Evolutionary conservation across 1,139 yeast genomes (phyloP).

Genomic region (Geotrichum phurueaensis): DNA sequence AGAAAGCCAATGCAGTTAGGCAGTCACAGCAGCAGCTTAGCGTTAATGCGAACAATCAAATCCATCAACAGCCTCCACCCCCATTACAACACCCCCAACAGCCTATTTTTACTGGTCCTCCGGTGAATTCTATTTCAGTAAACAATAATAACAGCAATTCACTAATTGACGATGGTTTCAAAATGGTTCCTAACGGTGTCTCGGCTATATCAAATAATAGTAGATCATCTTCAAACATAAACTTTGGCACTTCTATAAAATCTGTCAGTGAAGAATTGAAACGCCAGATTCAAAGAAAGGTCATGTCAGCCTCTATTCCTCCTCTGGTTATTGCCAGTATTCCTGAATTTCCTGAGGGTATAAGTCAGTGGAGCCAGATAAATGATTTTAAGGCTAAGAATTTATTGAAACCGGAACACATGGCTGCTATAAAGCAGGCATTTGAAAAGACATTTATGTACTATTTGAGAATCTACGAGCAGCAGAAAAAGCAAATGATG

Average conservation of each 20-base stretch:
- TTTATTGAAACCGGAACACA: slow-evolving; percentile 52
- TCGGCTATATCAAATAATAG: not conserved
- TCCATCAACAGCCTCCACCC: slow-evolving; percentile 25
- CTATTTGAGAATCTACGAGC: slow-evolving; percentile 27
- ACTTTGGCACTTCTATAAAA: slow-evolving; percentile 17
- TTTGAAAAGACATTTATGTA: slow-evolving; percentile 33
- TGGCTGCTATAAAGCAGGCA: slow-evolving; percentile 54
- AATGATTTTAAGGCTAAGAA: slow-evolving; percentile 62
- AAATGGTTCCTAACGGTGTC: not conserved
- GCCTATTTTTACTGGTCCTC: slow-evolving; percentile 15
- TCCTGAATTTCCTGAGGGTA: slow-evolving; percentile 77
- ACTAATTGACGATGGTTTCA: slow-evolving; percentile 8
- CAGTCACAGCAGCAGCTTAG: not conserved
- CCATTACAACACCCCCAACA: slow-evolving; percentile 35
- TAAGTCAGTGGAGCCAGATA: slow-evolving; percentile 77
- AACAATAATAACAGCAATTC: slow-evolving; percentile 14
- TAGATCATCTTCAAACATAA: not conserved
- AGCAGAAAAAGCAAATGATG: slow-evolving; percentile 23
- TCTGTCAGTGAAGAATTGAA: slow-evolving; percentile 27
- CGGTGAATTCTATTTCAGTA: not conserved
- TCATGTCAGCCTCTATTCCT: slow-evolving; percentile 54
- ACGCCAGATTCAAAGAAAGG: slow-evolving; percentile 38
- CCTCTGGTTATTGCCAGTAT: slow-evolving; percentile 61
- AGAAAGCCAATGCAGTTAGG: not conserved
- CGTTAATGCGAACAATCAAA: slow-evolving; percentile 16